Percentiles rank a stretch among this genome's conserved stretches.
phyloP scores from a whole-genome alignment of 768 basidiomycete species.

The Panellus pusillus region DNA sequence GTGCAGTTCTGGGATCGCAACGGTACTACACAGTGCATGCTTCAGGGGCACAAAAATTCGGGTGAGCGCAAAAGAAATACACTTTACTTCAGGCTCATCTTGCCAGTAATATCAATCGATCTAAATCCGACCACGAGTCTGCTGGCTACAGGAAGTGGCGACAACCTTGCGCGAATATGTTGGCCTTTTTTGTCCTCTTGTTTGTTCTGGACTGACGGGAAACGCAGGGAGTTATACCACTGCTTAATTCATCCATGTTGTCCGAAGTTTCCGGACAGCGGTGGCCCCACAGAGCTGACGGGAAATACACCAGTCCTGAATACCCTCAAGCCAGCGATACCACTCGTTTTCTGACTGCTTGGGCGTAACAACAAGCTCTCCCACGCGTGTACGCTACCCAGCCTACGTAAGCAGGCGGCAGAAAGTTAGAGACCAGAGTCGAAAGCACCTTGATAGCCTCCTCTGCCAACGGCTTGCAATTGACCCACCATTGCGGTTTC shows the following conservation, averaged over 20 bases:
- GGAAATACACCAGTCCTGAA: slow-evolving; percentile 99
- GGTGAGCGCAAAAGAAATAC: no score
- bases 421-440: not conserved
- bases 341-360: slow-evolving; percentile 90
- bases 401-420: not conserved
- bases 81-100: no score
- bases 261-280: slow-evolving; percentile 93
- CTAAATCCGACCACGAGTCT: slow-evolving; percentile 45
- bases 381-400: slow-evolving; percentile 79
- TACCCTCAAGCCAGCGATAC: slow-evolving; percentile 93
- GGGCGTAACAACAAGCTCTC: slow-evolving; percentile 82
- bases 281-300: slow-evolving; percentile 99
- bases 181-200: slow-evolving; percentile 24
- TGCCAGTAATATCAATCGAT: slow-evolving; percentile 55
- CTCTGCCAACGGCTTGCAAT: slow-evolving; percentile 87
- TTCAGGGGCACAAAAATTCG: slow-evolving; percentile 71
- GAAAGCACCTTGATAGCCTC: slow-evolving; percentile 76
- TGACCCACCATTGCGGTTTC: slow-evolving; percentile 99
- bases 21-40: slow-evolving; percentile 84
- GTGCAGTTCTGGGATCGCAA: slow-evolving; percentile 91
- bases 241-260: slow-evolving; percentile 42
- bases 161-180: slow-evolving; percentile 59
- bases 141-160: slow-evolving; percentile 55
- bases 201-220: not conserved
- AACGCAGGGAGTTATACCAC: slow-evolving; percentile 25